These are phyloP conservation scores for Colletotrichum camelliae DNA, from an alignment of 2,329 filamentous ascomycete species.

Conservation along the genomic window DNA sequence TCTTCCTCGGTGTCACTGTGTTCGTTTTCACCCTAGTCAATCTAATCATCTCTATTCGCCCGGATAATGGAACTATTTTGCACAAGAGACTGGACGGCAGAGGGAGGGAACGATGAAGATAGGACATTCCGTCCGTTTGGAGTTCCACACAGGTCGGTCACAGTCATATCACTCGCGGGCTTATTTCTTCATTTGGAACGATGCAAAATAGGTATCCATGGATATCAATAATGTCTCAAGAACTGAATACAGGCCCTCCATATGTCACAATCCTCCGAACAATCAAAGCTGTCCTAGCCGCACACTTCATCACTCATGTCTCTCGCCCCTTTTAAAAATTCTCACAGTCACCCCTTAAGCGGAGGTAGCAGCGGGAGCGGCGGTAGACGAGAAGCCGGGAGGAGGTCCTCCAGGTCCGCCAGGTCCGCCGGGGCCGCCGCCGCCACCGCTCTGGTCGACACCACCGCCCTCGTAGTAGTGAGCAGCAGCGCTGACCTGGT, in stretches of 20 bases:
- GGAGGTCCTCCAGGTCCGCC: background rate
- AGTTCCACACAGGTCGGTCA: accelerated
- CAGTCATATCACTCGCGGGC: background rate
- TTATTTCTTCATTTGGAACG: background rate
- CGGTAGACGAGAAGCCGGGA: background rate
- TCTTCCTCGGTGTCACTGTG: background rate
- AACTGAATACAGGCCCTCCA: background rate
- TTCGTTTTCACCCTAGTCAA: accelerated
- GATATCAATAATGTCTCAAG: background rate
- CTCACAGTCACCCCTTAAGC: background rate
- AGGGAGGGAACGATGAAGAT: background rate
- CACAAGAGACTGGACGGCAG: accelerated
- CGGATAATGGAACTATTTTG: accelerated
- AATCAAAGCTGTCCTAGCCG: background rate
- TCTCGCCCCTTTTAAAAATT: background rate
- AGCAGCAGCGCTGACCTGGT: constrained; percentile 11
- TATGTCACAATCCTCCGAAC: background rate
- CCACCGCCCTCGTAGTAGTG: constrained; percentile 18
- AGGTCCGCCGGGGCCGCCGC: background rate
- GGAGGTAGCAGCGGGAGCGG: background rate
- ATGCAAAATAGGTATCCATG: background rate
- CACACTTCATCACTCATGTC: background rate
- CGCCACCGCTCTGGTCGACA: constrained; percentile 8
- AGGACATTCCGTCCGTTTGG: background rate
- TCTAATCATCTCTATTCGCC: background rate